Evolutionary conservation across 2,329 filamentous ascomycete species (phyloP).

Genomic region (Fonsecaea nubica): DNA sequence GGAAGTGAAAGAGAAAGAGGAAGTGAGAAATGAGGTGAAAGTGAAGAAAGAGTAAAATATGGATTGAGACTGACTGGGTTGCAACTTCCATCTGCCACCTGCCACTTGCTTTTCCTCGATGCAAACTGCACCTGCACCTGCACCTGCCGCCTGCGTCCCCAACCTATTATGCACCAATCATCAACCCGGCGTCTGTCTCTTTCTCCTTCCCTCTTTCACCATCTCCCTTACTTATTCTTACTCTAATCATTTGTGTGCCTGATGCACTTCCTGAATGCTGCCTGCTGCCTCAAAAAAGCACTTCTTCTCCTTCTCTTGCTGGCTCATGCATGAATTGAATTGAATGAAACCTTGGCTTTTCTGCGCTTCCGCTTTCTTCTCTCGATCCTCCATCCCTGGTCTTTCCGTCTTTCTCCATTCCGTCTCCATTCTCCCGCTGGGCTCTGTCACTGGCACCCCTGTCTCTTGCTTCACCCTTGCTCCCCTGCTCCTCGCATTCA

Average conservation of each 20-base stretch:
- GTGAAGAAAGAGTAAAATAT: neutral
- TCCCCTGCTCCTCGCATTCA: neutral
- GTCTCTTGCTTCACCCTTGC: slow-evolving; percentile 5
- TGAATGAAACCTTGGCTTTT: neutral
- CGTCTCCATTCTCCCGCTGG: slow-evolving; percentile 2
- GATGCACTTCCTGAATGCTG: neutral
- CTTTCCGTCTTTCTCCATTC: slow-evolving; percentile 1
- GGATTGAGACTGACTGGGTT: neutral
- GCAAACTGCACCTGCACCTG: slow-evolving; percentile 2
- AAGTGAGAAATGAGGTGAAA: neutral
- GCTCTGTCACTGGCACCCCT: slow-evolving; percentile 1
- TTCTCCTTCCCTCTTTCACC: neutral
- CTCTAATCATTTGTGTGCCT: neutral
- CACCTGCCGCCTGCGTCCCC: neutral
- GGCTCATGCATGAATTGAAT: neutral
- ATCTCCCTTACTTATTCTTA: neutral
- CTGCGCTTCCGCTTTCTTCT: neutral
- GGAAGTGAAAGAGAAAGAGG: no score
- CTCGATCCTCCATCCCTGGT: neutral
- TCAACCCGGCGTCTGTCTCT: neutral
- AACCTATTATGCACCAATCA: neutral
- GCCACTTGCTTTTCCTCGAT: neutral
- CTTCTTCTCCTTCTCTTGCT: neutral
- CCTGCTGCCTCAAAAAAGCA: neutral
- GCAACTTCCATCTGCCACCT: neutral